These are phyloP conservation scores for Puccinia brachypodii DNA, from an alignment of 1,284 basidiomycete genomes.

Conservation along the genomic window DNA sequence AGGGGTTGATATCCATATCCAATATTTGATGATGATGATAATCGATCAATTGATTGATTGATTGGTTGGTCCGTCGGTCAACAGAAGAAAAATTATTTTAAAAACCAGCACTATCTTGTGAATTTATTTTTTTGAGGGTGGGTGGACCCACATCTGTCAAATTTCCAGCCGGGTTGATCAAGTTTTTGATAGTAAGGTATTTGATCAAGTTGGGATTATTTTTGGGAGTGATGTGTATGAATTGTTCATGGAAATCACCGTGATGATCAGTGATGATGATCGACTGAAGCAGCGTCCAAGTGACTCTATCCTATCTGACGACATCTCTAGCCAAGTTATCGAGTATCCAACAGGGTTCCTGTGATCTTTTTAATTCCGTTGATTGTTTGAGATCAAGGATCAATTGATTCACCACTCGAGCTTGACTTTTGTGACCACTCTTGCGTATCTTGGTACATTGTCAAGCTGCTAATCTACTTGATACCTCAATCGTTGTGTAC, in stretches of 20 bases:
- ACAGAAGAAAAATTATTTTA: too few relatives aligned
- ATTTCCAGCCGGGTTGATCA: too few relatives aligned
- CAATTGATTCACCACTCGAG: slow-evolving; percentile 43
- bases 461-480: slow-evolving; percentile 69
- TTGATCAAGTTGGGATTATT: slow-evolving; percentile 74
- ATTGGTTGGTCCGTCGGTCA: too few relatives aligned
- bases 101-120: too few relatives aligned
- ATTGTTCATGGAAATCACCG: slow-evolving; percentile 83
- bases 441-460: slow-evolving; percentile 61
- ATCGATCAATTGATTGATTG: too few relatives aligned
- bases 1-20: too few relatives aligned
- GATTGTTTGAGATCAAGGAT: slow-evolving; percentile 53
- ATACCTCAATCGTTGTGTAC: slow-evolving; percentile 94
- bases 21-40: too few relatives aligned
- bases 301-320: slow-evolving; percentile 76
- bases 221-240: slow-evolving; percentile 67
- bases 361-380: slow-evolving; percentile 74
- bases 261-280: slow-evolving; percentile 75
- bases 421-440: slow-evolving; percentile 18
- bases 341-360: slow-evolving; percentile 63
- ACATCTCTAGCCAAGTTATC: slow-evolving; percentile 98
- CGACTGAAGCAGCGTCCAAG: slow-evolving; percentile 78
- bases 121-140: too few relatives aligned
- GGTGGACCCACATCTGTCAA: too few relatives aligned
- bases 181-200: too few relatives aligned